phyloP scores from a whole-genome alignment of 495 filamentous ascomycete species.

The Talaromyces thailandensis region DNA sequence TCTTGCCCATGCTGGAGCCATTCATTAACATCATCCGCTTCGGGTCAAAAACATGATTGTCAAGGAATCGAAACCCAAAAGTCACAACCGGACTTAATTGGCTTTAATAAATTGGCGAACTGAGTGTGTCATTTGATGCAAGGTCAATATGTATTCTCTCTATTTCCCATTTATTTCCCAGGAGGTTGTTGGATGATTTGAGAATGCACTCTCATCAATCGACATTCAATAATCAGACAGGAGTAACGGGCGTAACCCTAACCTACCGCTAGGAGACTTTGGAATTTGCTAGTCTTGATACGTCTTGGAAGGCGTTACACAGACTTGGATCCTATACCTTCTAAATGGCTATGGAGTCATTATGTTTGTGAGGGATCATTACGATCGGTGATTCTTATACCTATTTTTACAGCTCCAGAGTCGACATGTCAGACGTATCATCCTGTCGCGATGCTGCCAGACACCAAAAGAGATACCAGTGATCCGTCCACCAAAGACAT shows the following conservation, averaged over 20 bases:
- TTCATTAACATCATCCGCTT: conserved; percentile 21
- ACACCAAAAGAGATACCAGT: neutral
- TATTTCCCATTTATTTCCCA: neutral
- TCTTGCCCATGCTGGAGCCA: neutral
- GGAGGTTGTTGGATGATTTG: neutral
- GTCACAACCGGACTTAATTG: no score
- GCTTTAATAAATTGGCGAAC: neutral
- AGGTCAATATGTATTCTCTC: neutral
- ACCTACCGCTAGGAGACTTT: neutral
- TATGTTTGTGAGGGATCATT: no score
- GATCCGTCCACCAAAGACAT: neutral
- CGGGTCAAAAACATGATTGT: conserved; percentile 16
- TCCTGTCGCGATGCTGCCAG: neutral
- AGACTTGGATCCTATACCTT: no score
- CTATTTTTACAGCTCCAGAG: neutral
- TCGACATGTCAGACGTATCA: neutral
- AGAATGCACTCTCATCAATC: neutral
- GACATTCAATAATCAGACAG: neutral
- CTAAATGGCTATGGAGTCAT: no score
- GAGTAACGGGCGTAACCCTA: neutral
- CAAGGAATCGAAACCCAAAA: neutral
- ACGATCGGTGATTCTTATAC: no score
- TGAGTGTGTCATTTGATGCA: neutral
- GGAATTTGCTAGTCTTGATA: no score
- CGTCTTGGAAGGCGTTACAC: no score